Evolutionary conservation across 352 stramenopile genomes (phyloP).

Genomic region (Phytophthora rubi): DNA sequence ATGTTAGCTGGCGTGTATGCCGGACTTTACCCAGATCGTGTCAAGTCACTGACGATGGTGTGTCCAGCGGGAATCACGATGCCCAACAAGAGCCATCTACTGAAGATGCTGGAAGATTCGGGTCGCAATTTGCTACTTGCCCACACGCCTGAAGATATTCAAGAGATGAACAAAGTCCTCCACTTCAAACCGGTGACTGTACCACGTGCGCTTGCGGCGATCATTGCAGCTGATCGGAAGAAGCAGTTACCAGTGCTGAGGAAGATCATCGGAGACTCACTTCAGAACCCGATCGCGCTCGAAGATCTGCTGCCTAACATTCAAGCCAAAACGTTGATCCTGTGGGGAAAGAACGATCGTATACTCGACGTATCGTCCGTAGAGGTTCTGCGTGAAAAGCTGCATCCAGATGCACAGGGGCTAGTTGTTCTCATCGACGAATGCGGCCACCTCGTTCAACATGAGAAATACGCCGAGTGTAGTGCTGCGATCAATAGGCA

Average conservation of each 20-base stretch:
- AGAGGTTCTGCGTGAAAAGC: conserved; percentile 57
- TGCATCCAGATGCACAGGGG: conserved; percentile 29
- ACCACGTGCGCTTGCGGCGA: conserved; percentile 39
- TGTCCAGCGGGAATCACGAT: conserved; percentile 74
- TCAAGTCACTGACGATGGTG: conserved; percentile 71
- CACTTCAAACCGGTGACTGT: conserved; percentile 39
- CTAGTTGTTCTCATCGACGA: conserved; percentile 56
- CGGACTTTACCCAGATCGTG: conserved; percentile 53
- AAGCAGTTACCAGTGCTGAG: conserved; percentile 60
- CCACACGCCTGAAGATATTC: conserved; percentile 60
- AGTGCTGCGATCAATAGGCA: conserved; percentile 66
- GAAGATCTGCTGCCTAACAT: conserved; percentile 68
- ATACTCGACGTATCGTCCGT: conserved; percentile 71
- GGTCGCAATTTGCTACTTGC: conserved; percentile 71
- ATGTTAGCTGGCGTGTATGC: conserved; percentile 75
- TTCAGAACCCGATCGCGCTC: conserved; percentile 56
- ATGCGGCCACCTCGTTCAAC: conserved; percentile 71
- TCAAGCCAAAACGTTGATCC: conserved; percentile 55
- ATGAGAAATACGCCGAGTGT: conserved; percentile 64
- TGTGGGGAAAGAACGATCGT: conserved; percentile 77
- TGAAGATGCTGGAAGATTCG: conserved; percentile 62
- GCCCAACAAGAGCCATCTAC: conserved; percentile 63
- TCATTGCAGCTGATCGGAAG: conserved; percentile 52
- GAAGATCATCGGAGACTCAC: conserved; percentile 63
- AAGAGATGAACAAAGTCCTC: conserved; percentile 57